Conservation (phyloP, 257 asterid species). For the Penstemon barbatus region DNA sequence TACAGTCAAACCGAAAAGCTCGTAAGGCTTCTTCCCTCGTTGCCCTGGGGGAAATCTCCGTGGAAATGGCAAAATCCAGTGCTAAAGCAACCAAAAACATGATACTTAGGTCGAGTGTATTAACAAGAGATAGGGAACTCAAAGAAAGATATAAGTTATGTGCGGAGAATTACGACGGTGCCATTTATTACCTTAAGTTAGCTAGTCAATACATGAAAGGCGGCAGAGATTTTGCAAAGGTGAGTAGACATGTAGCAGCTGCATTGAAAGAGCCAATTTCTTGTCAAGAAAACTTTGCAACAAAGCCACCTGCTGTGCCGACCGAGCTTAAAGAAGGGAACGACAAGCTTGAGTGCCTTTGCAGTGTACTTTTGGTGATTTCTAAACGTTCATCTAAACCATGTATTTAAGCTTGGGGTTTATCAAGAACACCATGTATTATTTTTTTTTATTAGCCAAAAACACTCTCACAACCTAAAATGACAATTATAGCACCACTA, state of each 20-base stretch:
- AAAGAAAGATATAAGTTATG: constrained; percentile 22
- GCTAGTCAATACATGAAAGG: constrained; percentile 12
- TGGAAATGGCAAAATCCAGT: constrained; percentile 20
- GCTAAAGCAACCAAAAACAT: constrained; percentile 22
- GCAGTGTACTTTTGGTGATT: constrained; percentile 26
- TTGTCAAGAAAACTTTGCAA: constrained; percentile 20
- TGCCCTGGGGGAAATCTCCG: constrained; percentile 20
- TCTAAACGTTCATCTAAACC: constrained; percentile 7
- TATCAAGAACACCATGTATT: too few relatives aligned
- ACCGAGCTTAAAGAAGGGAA: constrained; percentile 19
- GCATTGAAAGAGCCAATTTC: constrained; percentile 27
- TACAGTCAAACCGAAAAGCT: constrained; percentile 14
- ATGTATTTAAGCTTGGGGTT: too few relatives aligned
- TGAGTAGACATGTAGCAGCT: constrained; percentile 3
- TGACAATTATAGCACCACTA: too few relatives aligned
- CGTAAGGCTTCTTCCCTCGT: constrained; percentile 17
- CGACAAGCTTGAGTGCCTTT: constrained; percentile 29
- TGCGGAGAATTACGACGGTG: constrained; percentile 10
- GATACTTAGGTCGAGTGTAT: not conserved
- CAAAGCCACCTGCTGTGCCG: not conserved
- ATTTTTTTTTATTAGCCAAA: too few relatives aligned
- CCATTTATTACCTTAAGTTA: constrained; percentile 16
- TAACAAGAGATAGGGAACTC: constrained; percentile 8
- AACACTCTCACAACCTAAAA: too few relatives aligned
- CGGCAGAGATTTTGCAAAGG: constrained; percentile 7